These are phyloP conservation scores for Fusarium tuaranense DNA, from an alignment of 2,329 filamentous ascomycete genomes.

Conservation along the genomic window DNA sequence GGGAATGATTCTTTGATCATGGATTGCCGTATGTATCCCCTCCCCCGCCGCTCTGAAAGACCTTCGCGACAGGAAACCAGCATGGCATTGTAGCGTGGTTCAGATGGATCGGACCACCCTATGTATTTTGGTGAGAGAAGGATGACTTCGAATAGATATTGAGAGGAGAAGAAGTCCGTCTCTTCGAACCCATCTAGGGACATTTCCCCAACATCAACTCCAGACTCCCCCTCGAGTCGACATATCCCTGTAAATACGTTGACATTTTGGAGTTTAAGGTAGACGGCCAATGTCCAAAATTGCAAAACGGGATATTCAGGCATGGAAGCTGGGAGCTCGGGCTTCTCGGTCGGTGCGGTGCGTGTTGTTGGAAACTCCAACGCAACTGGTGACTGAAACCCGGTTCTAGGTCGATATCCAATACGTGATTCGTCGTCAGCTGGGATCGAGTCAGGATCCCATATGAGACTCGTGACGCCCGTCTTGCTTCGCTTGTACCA, in stretches of 20 bases:
- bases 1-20: background rate
- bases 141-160: background rate
- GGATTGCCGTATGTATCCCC: background rate
- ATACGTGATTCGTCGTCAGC: background rate
- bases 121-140: background rate
- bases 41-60: background rate
- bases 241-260: background rate
- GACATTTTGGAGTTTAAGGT: background rate
- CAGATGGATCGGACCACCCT: background rate
- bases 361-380: background rate
- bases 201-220: background rate
- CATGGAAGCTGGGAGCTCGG: background rate
- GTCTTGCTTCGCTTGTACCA: conserved; percentile 22
- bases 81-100: background rate
- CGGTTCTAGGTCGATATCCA: background rate
- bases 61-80: background rate
- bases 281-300: conserved; percentile 25
- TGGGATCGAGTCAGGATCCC: conserved; percentile 11
- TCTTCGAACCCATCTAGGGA: background rate
- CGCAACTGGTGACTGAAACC: background rate
- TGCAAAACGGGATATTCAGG: conserved; percentile 19
- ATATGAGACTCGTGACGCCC: background rate
- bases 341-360: background rate
- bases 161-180: background rate
- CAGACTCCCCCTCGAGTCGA: background rate